phyloP scores from a whole-genome alignment of 129 eudicot genomes.

The Apium graveolens region DNA sequence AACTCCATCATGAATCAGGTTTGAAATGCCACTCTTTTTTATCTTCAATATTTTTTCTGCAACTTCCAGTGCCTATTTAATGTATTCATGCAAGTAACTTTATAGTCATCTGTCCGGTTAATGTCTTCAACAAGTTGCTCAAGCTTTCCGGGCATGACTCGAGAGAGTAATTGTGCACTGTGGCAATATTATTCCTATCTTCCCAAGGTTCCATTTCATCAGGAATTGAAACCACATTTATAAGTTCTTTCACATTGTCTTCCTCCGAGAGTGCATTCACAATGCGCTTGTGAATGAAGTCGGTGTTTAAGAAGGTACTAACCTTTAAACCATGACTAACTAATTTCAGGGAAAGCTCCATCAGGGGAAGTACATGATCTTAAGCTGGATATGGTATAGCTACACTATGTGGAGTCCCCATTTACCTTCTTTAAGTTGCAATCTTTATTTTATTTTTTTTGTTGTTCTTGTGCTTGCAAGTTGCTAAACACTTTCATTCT shows the following conservation, averaged over 20 bases:
- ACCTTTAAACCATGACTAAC: constrained; percentile 22
- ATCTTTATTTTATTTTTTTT: too few species aligned
- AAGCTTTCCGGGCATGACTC: constrained; percentile 28
- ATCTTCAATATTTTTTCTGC: constrained; percentile 29
- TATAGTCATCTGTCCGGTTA: constrained; percentile 7
- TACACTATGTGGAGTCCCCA: constrained; percentile 33
- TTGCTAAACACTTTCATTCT: too few species aligned
- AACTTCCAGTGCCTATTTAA: constrained; percentile 31
- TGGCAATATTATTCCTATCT: constrained; percentile 24
- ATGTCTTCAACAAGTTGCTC: constrained; percentile 26
- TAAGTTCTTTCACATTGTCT: constrained; percentile 6
- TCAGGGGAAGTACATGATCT: constrained; percentile 50
- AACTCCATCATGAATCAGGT: constrained; percentile 32
- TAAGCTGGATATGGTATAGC: constrained; percentile 47
- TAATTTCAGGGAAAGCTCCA: constrained; percentile 32
- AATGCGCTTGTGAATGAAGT: constrained; percentile 24
- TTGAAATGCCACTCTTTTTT: constrained; percentile 21
- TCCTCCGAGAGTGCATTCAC: constrained; percentile 5
- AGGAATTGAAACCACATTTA: constrained; percentile 23
- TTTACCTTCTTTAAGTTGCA: not conserved
- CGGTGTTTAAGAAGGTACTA: constrained; percentile 39
- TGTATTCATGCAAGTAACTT: constrained; percentile 22
- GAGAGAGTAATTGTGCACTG: constrained; percentile 14
- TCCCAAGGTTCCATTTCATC: constrained; percentile 34
- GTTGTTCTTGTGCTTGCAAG: too few species aligned